Evolutionary conservation across 2,329 filamentous ascomycete species (phyloP), one percentile per base, ranked within the genome.

Genomic region (Ustulina deusta): DNA sequence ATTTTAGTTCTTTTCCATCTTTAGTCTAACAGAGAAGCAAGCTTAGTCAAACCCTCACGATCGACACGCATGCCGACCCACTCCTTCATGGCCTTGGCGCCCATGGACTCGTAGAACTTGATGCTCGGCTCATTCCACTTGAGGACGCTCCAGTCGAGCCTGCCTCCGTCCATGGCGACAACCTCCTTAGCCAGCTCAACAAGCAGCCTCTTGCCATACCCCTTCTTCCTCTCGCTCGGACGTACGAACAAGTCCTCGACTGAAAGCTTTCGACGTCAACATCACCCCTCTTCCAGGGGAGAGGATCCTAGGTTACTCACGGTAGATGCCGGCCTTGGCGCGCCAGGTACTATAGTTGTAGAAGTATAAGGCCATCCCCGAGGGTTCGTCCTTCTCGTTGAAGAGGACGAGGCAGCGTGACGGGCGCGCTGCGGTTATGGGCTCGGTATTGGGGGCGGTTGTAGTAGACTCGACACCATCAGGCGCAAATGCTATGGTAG

Each of bases 341-440:
- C 92, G 88, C 96, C 96, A 98, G 0, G 95, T 97, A 76, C 90
- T 93, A 82, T 97, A 98, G 81, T 95, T 98, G 85, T 95, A 94
- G 80, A 97, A 98, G 82, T 94, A 97, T 46, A 97, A 81, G 1
- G 94, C 94, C 87, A 97, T 93, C 55, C 91, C 93, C 0, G 89
- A 92, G 0, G 79, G 79, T 44, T 81, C 77, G 11, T 83, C 79
- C 6, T 82, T 79, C 11, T 83, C 80, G 25, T 85, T 81, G 72
- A 85, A 84, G 62, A 95, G 81, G 10, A 97, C 81, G 38, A 97
- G 84, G 57, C 93, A 95, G 69, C 93, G 91, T 20, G 94, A 92
- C 34, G 91, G 93, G n/a, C 82, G 83, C 4, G 79, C 74, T 1
- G 87, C 79, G 0, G 86, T 83, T 58, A 87, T 90, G 6, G 86